These are phyloP conservation scores for Solanum phureja DNA, from an alignment of 257 asterid genomes.

Conservation along the genomic window DNA sequence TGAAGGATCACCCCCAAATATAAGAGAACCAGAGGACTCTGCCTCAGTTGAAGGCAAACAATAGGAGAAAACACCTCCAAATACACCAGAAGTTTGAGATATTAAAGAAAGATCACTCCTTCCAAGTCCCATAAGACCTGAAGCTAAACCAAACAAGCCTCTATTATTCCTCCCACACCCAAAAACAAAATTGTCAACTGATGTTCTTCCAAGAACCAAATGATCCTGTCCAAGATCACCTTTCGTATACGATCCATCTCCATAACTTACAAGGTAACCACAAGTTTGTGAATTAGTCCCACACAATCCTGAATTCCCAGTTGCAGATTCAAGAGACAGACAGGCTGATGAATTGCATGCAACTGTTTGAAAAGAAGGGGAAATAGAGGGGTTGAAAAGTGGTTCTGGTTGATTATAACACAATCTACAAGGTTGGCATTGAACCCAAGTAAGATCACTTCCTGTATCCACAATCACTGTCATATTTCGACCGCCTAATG, in stretches of 20 bases:
- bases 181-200: constrained; percentile 41
- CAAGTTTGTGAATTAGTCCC: constrained; percentile 28
- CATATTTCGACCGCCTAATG: constrained; percentile 47
- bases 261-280: constrained; percentile 56
- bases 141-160: constrained; percentile 74
- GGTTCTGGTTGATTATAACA: constrained; percentile 81
- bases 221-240: constrained; percentile 59
- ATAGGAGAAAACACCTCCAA: constrained; percentile 74
- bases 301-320: constrained; percentile 51
- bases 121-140: constrained; percentile 83
- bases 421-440: constrained; percentile 70
- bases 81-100: constrained; percentile 46
- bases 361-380: constrained; percentile 48
- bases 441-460: constrained; percentile 85
- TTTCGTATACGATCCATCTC: constrained; percentile 76
- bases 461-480: constrained; percentile 84
- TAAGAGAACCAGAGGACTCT: constrained; percentile 50
- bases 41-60: constrained; percentile 58
- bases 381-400: constrained; percentile 48
- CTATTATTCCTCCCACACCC: constrained; percentile 72
- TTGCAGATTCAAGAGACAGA: constrained; percentile 38
- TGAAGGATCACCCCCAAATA: constrained; percentile 40
- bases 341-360: constrained; percentile 55
- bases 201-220: constrained; percentile 35
- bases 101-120: constrained; percentile 63